phyloP scores from a whole-genome alignment of 2,329 filamentous ascomycete genomes.

The Zymoseptoria tritici region DNA sequence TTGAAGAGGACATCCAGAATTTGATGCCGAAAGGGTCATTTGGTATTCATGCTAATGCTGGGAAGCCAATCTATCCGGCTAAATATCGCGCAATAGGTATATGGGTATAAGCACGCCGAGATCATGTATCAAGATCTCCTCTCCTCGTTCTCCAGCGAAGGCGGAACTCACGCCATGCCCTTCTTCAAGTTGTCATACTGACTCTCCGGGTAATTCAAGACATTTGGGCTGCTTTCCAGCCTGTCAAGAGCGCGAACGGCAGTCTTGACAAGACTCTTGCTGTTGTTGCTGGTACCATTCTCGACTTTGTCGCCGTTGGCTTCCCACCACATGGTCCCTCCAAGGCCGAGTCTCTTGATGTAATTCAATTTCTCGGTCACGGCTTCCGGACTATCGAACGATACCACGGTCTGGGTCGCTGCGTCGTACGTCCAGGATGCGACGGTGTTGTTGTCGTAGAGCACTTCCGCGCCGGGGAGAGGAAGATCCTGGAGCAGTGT shows the following conservation, averaged over 20 bases:
- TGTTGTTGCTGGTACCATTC: conserved; percentile 34
- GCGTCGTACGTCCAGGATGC: conserved; percentile 73
- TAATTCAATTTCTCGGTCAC: conserved; percentile 63
- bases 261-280: conserved; percentile 52
- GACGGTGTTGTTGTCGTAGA: conserved; percentile 55
- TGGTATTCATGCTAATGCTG: not conserved
- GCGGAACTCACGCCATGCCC: conserved; percentile 29
- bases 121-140: not conserved
- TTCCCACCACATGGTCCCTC: conserved; percentile 98
- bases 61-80: not conserved
- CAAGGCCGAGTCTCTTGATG: conserved; percentile 59
- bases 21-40: not conserved
- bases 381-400: conserved; percentile 63
- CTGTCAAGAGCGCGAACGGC: conserved; percentile 33
- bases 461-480: conserved; percentile 56
- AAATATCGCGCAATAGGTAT: not conserved
- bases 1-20: not conserved
- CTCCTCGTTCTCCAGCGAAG: not conserved
- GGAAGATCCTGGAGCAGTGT: conserved; percentile 51
- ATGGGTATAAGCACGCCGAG: not conserved
- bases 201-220: conserved; percentile 45
- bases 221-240: conserved; percentile 43
- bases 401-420: conserved; percentile 58
- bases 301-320: conserved; percentile 63
- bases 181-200: conserved; percentile 47